A percentile compares a stretch with the other conserved stretches of the same genome.
These are phyloP conservation scores for Phytopythium helicoides DNA, from an alignment of 352 stramenopile genomes.

Conservation along the genomic window DNA sequence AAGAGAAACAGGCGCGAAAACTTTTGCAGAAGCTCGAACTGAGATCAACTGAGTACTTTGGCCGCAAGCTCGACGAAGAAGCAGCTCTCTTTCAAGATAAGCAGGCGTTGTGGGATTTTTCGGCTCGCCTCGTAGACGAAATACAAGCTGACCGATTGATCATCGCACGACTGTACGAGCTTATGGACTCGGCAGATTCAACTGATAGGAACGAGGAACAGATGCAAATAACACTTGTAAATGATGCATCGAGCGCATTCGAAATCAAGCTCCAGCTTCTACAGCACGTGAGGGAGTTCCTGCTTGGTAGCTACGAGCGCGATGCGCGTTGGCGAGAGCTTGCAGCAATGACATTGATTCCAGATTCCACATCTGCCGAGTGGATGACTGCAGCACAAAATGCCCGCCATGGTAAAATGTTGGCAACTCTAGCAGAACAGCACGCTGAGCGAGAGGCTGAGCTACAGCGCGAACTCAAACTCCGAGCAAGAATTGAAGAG, in stretches of 20 bases:
- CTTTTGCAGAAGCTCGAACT: constrained; percentile 47
- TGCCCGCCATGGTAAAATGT: constrained; percentile 46
- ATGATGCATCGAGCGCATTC: constrained; percentile 23
- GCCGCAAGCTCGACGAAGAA: constrained; percentile 54
- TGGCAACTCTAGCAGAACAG: constrained; percentile 44
- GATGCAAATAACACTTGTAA: no score
- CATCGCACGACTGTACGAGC: constrained; percentile 39
- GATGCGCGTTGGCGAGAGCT: constrained; percentile 60
- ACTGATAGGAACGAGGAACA: no score
- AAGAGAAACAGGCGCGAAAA: constrained; percentile 38
- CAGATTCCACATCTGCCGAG: constrained; percentile 55
- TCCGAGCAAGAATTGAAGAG: constrained; percentile 37
- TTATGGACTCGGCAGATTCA: constrained; percentile 19
- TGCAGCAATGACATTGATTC: constrained; percentile 41
- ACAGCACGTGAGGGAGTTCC: constrained; percentile 48
- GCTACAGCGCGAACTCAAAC: constrained; percentile 46
- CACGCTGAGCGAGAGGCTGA: constrained; percentile 36
- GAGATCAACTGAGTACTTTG: constrained; percentile 38
- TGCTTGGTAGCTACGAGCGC: constrained; percentile 64
- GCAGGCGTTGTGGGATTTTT: constrained; percentile 58
- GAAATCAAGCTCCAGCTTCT: constrained; percentile 46
- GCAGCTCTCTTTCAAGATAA: constrained; percentile 53
- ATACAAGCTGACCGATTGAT: constrained; percentile 30
- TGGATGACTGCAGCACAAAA: constrained; percentile 68
- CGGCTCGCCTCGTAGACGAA: constrained; percentile 38